Conservation (phyloP, 257 asterid species). For the Fraxinus anomala region DNA sequence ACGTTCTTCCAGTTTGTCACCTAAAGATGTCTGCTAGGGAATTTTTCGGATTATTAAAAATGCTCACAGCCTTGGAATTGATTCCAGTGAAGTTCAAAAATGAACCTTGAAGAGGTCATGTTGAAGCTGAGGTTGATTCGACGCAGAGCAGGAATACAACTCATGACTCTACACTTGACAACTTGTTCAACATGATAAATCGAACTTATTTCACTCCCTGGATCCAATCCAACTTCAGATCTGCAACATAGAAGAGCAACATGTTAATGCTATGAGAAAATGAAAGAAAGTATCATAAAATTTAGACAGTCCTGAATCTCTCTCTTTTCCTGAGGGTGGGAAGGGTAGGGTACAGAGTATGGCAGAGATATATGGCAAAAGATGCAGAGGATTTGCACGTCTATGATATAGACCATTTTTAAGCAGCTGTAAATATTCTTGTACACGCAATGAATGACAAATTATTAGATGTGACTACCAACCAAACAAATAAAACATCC, state of each 20-base stretch:
- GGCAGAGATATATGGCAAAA: constrained; percentile 9
- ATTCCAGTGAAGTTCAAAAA: constrained; percentile 21
- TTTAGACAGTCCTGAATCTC: neutral
- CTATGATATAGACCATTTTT: neutral
- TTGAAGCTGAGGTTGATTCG: constrained; percentile 83
- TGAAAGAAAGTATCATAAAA: constrained; percentile 5
- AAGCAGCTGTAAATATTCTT: neutral
- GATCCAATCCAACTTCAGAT: constrained; percentile 90
- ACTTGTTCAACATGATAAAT: constrained; percentile 96
- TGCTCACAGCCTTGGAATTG: constrained; percentile 5
- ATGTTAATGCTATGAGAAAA: constrained; percentile 16
- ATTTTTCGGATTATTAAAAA: neutral
- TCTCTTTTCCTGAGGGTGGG: neutral
- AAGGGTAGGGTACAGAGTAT: neutral
- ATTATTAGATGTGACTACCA: neutral
- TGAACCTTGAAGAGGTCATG: constrained; percentile 70
- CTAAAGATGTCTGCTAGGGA: neutral
- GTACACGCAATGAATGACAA: neutral
- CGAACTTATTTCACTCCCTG: constrained; percentile 72
- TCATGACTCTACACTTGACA: constrained; percentile 88
- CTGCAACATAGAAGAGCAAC: constrained; percentile 47
- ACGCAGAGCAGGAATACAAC: constrained; percentile 60
- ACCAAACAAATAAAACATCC: neutral
- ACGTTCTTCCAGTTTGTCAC: neutral
- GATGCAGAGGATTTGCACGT: neutral